phyloP scores from a whole-genome alignment of 176 grass and related monocot species.

The Carex kokanica region DNA sequence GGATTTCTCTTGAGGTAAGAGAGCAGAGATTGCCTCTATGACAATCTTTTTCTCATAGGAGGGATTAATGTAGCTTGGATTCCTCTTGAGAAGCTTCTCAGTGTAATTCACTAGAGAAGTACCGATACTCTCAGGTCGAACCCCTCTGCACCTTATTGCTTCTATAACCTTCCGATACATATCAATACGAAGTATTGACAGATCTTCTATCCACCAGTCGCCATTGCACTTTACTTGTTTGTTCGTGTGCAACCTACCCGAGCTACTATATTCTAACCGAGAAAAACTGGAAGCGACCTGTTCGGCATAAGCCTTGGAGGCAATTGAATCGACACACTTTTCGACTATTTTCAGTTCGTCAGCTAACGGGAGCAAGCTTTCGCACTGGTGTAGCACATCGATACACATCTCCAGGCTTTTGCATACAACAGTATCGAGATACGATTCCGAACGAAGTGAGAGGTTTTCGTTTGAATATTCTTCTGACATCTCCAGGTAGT shows the following conservation, averaged over 20 bases:
- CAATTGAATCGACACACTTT: constrained; percentile 76
- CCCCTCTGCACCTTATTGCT: constrained; percentile 65
- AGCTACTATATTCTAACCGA: constrained; percentile 59
- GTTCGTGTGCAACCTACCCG: constrained; percentile 52
- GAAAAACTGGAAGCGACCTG: constrained; percentile 63
- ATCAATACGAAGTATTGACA: constrained; percentile 74
- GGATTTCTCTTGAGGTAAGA: constrained; percentile 63
- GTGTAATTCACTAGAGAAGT: constrained; percentile 73
- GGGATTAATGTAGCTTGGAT: constrained; percentile 39
- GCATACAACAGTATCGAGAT: constrained; percentile 62
- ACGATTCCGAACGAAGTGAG: constrained; percentile 72
- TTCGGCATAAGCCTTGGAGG: constrained; percentile 60
- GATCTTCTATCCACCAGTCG: constrained; percentile 94
- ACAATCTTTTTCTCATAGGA: constrained; percentile 37
- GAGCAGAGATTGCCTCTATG: constrained; percentile 65
- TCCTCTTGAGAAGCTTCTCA: constrained; percentile 49
- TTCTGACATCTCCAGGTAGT: constrained; percentile 92
- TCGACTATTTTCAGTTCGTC: constrained; percentile 70
- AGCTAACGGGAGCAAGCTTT: constrained; percentile 51
- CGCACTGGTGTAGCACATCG: constrained; percentile 62
- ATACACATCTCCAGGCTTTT: constrained; percentile 84
- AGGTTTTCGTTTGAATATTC: constrained; percentile 82
- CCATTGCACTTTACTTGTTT: constrained; percentile 53
- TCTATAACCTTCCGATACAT: constrained; percentile 78
- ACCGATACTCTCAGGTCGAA: constrained; percentile 55